Base-by-base conservation (phyloP, 2,329 filamentous ascomycete genomes). In the Fusarium sp. region DNA sequence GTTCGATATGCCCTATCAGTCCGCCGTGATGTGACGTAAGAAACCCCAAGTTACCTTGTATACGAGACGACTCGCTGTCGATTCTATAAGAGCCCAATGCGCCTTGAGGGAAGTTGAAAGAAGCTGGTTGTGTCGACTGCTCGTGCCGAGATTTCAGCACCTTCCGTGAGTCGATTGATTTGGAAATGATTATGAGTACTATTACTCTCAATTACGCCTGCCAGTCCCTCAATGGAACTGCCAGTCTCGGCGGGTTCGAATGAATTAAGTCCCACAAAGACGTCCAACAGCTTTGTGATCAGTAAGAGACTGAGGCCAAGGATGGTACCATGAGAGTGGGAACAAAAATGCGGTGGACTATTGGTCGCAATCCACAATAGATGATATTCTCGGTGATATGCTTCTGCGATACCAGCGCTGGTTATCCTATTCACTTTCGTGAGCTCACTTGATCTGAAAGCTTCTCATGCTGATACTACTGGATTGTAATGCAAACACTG, bases 151-250 rank as follows among this genome's bases (percentile, higher is more conserved):
- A 57, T 13, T 55, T 55, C 12, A 57, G 50, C 7, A 57, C 36
- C 13, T 57, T 38, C 11, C 55, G 54, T 25, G 31, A 36, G 7
- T 13, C 12, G 0, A 1, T 13, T 10, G 42, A 57, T 2, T 19
- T 48, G 0, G 24, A 5, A 6, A 47, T 32, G 7, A 7, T 34
- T 6, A 19, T 25, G 4, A 35, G 50, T 1, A 12, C 36, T 26
- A 24, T 24, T 6, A n/a, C 48, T 2, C 29, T 48, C 10, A 57
- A 48, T 24, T 42, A 55, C 4, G 42, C 29, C 1, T 25, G 54
- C 4, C 54, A 57, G 7, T 53, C 54, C 1, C 7, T 55, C n/a
- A 47, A 48, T 7, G 50, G 54, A 0, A 55, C 55, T 6, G 42
- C 32, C 2, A 15, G 31, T 1, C 22, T 26, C 6, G 50, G 49